These are phyloP conservation scores for Aureobasidium sp. DNA, from an alignment of 2,329 filamentous ascomycete genomes.

Conservation along the genomic window DNA sequence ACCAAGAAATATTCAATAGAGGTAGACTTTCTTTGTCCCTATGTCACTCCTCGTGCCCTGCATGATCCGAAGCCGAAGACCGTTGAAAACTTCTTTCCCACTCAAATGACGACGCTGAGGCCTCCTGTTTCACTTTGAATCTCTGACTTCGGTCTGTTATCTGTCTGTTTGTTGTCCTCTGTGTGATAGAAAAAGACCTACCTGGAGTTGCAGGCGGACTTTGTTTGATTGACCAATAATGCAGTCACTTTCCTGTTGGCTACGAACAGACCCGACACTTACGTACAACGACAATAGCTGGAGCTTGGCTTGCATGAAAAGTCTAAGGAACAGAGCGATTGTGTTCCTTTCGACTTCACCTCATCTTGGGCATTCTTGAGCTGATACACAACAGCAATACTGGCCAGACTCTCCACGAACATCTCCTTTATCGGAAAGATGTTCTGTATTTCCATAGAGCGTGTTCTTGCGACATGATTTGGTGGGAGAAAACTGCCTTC, in stretches of 20 bases:
- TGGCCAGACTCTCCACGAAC: not conserved
- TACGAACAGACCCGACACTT: not conserved
- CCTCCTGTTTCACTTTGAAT: not conserved
- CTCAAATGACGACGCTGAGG: not conserved
- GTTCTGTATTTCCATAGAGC: not conserved
- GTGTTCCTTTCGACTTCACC: not conserved
- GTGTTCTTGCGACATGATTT: not conserved
- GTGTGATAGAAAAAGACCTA: not conserved
- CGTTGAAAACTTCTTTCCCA: constrained; percentile 1
- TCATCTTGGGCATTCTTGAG: not conserved
- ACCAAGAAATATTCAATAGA: not conserved
- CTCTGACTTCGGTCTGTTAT: not conserved
- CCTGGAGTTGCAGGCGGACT: not conserved
- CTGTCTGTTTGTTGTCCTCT: not conserved
- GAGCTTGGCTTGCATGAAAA: not conserved
- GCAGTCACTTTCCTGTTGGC: not conserved
- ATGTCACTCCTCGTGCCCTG: not conserved
- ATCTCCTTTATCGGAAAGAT: not conserved
- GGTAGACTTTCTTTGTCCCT: not conserved
- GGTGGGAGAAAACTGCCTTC: not conserved
- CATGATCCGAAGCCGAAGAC: constrained; percentile 2
- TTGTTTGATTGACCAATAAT: too few relatives aligned
- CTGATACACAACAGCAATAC: not conserved
- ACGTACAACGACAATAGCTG: not conserved
- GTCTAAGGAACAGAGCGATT: not conserved